Evolutionary conservation across 2,329 filamentous ascomycete species (phyloP).

Genomic region (Pseudogymnoascus pannorum): DNA sequence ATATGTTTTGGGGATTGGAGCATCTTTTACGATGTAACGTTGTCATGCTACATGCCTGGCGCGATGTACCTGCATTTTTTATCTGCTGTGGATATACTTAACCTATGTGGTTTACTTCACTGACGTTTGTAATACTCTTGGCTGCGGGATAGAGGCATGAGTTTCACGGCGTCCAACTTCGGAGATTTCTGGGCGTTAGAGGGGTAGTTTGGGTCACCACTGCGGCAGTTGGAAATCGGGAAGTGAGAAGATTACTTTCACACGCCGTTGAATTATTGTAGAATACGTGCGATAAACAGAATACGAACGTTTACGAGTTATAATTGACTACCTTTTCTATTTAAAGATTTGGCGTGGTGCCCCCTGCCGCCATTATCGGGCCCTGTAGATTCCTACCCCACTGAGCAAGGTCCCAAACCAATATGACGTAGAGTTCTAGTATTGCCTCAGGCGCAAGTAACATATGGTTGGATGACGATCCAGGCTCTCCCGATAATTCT

Average conservation of each 20-base stretch:
- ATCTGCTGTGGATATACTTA: not conserved
- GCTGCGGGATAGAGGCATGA: conserved; percentile 2
- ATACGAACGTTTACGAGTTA: not conserved
- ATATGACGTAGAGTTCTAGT: not conserved
- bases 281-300: not conserved
- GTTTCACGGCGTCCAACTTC: not conserved
- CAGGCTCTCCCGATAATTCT: not conserved
- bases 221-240: not conserved
- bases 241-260: not conserved
- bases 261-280: not conserved
- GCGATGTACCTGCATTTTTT: conserved; percentile 3
- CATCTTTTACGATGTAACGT: conserved; percentile 5
- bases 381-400: conserved; percentile 4
- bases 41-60: not conserved
- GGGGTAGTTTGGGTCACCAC: not conserved
- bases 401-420: not conserved
- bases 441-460: conserved; percentile 2
- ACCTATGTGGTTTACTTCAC: not conserved
- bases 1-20: conserved; percentile 11
- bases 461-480: conserved; percentile 4
- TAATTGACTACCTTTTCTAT: not conserved
- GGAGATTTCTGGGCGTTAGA: not conserved
- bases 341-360: not conserved
- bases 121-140: not conserved
- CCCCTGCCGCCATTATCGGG: not conserved